phyloP scores from a whole-genome alignment of 352 stramenopile species.

The Globisporangium cederbergense region DNA sequence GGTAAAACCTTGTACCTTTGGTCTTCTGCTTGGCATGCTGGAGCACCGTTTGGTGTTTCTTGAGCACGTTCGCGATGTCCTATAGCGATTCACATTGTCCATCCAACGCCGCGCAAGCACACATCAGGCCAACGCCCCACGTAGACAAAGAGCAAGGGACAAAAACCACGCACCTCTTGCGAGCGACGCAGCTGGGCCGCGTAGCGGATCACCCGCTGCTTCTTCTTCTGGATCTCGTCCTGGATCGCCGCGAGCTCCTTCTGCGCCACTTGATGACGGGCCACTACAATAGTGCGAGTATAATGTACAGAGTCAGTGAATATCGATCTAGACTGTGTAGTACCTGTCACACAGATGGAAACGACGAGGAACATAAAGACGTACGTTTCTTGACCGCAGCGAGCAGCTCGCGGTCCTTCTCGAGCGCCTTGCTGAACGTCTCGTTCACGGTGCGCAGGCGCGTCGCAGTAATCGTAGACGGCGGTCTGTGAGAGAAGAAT shows the following conservation, averaged over 20 bases:
- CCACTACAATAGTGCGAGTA: conserved; percentile 30
- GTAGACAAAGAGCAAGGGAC: background rate
- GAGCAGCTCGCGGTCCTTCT: conserved; percentile 73
- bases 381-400: conserved; percentile 71
- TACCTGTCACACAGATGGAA: background rate
- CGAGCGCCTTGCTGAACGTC: conserved; percentile 68
- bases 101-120: background rate
- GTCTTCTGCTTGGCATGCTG: conserved; percentile 50
- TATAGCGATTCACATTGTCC: background rate
- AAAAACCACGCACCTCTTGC: conserved; percentile 31
- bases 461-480: conserved; percentile 71
- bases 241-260: conserved; percentile 61
- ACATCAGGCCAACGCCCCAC: background rate
- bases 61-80: conserved; percentile 61
- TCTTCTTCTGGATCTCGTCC: conserved; percentile 60
- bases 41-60: conserved; percentile 61
- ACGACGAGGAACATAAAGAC: conserved; percentile 10
- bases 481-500: conserved; percentile 28
- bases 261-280: conserved; percentile 65
- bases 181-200: conserved; percentile 59
- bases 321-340: background rate
- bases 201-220: conserved; percentile 66
- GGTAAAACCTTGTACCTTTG: conserved; percentile 30
- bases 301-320: background rate
- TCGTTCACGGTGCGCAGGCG: conserved; percentile 75